Evolutionary conservation across 2,329 filamentous ascomycete species (phyloP), one percentile per base, ranked within the genome.

Genomic region (Microdochium paspali): DNA sequence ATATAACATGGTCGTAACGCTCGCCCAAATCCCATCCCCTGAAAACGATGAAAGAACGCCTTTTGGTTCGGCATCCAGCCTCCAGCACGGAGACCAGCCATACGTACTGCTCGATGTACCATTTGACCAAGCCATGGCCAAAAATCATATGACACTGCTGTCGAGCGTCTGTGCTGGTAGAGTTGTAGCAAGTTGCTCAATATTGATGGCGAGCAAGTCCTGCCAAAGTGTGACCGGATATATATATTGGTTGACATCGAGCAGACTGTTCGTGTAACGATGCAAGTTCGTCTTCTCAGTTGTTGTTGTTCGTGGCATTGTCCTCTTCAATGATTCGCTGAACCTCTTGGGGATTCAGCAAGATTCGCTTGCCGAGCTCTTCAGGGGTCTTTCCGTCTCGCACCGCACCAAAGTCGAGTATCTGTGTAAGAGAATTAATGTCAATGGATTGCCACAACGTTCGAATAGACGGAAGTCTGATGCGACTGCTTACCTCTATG

Each of bases 341-440:
- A 2, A 79, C 75, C 54, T 80, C 76, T 15, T 67, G 62, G 39
- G 74, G 72, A 51, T 83, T 80, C 9, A 83, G 68, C n/a, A 85
- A 66, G 48, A 90, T 90, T 44, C 91, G 83, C 56, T 80, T 82
- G 40, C 90, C 90, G 42, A 91, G 80, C 56, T 90, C 80, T 53
- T 85, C 82, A 15, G 80, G 76, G 3, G 87, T 80, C 50, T 89
- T 79, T 46, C 91, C 91, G 60, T 98, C 93, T 55, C 93, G 85
- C 44, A 87, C 84, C 53, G 93, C 93, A 50, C 93, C 93, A 67
- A 97, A 98, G 68, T 98, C 93, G 50, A 98, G 84, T 54, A 98
- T 91, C 93, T 97, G 54, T 10, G 51, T 47, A 39, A 30, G 47
- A 30, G 42, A 25, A 40, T n/a, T 2, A 59, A 74, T 62, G 71